Evolutionary conservation across 768 basidiomycete genomes (phyloP), one percentile per base, ranked within the genome.

Genomic region (Pleurotus salmoneostramineus): DNA sequence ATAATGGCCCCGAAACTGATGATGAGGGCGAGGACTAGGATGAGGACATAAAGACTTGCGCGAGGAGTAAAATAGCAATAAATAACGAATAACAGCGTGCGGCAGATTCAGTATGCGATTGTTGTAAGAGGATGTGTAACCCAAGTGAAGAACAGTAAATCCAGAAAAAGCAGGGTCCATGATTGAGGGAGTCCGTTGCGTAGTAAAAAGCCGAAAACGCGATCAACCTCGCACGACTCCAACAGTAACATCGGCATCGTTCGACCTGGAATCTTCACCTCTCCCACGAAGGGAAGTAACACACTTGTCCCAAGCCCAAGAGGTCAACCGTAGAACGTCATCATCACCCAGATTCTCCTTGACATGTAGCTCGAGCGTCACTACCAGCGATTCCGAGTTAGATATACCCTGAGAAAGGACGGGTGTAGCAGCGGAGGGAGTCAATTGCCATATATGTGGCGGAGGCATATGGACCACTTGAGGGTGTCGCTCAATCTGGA

Each of bases 361-460:
- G 11, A 96, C 89, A 65, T 93, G 92, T 45, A 92, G 71, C 66
- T 93, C 88, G 27, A 95, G 74, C 33, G 93, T 91, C 33, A 92
- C 84, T 11, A 96, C 80, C 58, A 93, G 75, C 37, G 73, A 65
- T 50, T 75, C 73, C 5, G 56, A 14, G 34, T 36, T 51, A 44
- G 37, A 32, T 7, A 6, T 56, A 8, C 37, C 14, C 40, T 5
- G 15, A 31, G 31, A n/a, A 37, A 52, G 57, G 3, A 46, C 56
- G 1, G 66, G 55, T 3, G 70, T 61, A 5, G 69, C 64, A 4
- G 71, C 64, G 15, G 72, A 65, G 0, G 87, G 84, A 0, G 83
- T 80, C 44, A 95, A 82, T 65, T 95, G 92, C 92, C 92, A 95
- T 56, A 95, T 85, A 61, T 93, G 91, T 0, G 92, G 93, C 8